Evolutionary conservation across 176 grass and related monocot species (phyloP), one percentile per base, ranked within the genome.

Genomic region (Areca catechu): DNA sequence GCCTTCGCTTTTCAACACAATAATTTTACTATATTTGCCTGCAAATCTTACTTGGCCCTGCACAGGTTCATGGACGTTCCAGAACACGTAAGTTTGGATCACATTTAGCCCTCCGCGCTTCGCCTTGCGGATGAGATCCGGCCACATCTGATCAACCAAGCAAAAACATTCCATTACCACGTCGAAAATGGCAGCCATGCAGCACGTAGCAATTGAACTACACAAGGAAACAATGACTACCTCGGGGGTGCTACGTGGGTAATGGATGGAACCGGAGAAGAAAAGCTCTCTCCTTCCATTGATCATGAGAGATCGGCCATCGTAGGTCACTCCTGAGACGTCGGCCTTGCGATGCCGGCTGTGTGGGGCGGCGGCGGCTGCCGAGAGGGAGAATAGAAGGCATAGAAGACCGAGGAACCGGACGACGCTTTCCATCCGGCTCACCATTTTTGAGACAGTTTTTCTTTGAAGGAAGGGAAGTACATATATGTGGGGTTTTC

Each of bases 61-160:
- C 50, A 72, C 80, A 2, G 86, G 83, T 66, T 97, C 92, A n/a
- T 91, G 92, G 28, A 65, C 72, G 22, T 97, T 97, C 92, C 86
- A 97, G 74, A 97, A 91, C 17, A 84, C 71, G 51, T 91, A 97
- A 17, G 83, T 97, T 62, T 86, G 79, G 73, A 97, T 97, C 52
- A 72, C 77, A 64, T 97, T 97, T 61, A 97, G 64, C 5, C 92
- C 92, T 3, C 92, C 92, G 14, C 72, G 54, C 65, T 84, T 84
- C 5, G 92, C 77, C 57, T 48, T 67, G 20, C 65, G 58, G 68
- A 97, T 30, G 48, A 97, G 74, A 68, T 54, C 52, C 16, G 75
- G 80, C 92, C 92, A 97, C 83, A 88, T 73, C 78, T 89, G 57
- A 67, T 62, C 48, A 21, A 56, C 63, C 53, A 62, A 15, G 58